phyloP scores from a whole-genome alignment of 495 filamentous ascomycete genomes.

The Lasiosphaeria ovina region DNA sequence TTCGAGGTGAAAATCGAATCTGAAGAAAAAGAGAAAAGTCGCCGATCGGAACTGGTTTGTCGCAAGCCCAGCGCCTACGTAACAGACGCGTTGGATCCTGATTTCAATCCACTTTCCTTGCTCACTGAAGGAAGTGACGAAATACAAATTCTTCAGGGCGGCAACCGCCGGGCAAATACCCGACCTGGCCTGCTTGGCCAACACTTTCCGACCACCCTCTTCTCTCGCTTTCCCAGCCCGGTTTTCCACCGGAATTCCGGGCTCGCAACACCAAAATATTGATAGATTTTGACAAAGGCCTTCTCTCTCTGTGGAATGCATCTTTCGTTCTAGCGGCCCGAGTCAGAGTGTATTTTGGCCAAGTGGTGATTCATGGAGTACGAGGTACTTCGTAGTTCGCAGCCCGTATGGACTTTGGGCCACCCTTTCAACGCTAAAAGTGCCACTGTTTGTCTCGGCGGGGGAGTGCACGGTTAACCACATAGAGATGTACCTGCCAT shows the following conservation, averaged over 20 bases:
- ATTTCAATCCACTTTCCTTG: background rate
- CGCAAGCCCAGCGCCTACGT: background rate
- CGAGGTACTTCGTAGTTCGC: too few relatives aligned
- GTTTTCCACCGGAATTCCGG: too few relatives aligned
- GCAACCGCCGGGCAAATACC: too few relatives aligned
- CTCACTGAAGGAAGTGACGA: background rate
- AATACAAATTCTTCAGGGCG: too few relatives aligned
- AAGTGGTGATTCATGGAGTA: background rate
- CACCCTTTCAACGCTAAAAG: background rate
- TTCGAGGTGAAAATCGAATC: background rate
- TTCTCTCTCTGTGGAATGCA: background rate
- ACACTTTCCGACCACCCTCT: too few relatives aligned
- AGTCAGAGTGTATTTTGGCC: background rate
- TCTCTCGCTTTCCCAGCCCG: too few relatives aligned
- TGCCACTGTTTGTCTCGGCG: background rate
- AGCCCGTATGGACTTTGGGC: background rate
- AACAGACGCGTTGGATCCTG: constrained; percentile 1
- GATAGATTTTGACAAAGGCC: too few relatives aligned
- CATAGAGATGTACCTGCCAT: constrained; percentile 8
- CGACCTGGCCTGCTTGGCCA: too few relatives aligned
- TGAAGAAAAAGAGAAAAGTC: background rate
- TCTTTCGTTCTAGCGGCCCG: background rate
- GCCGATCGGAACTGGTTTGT: background rate
- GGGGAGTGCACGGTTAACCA: background rate
- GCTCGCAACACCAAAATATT: too few relatives aligned